Evolutionary conservation across 2,329 filamentous ascomycete genomes (phyloP), one percentile per base, ranked within the genome.

Genomic region (Elsinoe perseae): DNA sequence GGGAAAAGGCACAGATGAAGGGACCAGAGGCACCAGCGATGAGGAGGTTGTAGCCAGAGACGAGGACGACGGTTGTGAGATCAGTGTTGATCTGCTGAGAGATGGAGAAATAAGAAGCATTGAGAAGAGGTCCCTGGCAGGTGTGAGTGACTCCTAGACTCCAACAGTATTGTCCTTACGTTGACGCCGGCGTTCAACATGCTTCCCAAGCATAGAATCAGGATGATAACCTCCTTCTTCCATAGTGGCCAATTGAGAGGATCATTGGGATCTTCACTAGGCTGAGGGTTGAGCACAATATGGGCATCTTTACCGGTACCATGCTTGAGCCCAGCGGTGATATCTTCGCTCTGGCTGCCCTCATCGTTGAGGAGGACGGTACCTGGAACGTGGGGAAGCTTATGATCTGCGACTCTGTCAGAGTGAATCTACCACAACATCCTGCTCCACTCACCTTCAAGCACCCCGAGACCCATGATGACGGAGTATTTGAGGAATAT

Each of bases 161-260:
- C n/a, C n/a, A n/a, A n/a, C n/a, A n/a, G n/a, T 16, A n/a, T 2
- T 16, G 12, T 10, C 58, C 66, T 59, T 65, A 68, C 68, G 46
- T 72, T 65, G 34, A 66, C 67, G 53, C 72, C 69, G 36, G 73
- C 66, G 48, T 70, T 63, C 9, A 73, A 57, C 58, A 72, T 71
- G 2, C 58, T 56, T 5, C 59, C 59, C 4, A 61, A 28, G 20
- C 56, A 58, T 1, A 61, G 50, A 18, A 60, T 59, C 42, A 54
- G 34, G 34, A 61, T 54, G 34, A 62, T 58, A 20, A 69, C 52
- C 59, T 73, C 69, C 57, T 73, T 73, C 57, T 70, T 70, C 68
- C 63, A 69, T 20, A 57, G 61, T 57, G 62, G 61, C 65, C 64
- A 65, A 60, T 65, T 64, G 57, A 66, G 55, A 20, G 66, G 68